phyloP scores from a whole-genome alignment of 192 early-diverging fungal species.

The Coemansia sp. region DNA sequence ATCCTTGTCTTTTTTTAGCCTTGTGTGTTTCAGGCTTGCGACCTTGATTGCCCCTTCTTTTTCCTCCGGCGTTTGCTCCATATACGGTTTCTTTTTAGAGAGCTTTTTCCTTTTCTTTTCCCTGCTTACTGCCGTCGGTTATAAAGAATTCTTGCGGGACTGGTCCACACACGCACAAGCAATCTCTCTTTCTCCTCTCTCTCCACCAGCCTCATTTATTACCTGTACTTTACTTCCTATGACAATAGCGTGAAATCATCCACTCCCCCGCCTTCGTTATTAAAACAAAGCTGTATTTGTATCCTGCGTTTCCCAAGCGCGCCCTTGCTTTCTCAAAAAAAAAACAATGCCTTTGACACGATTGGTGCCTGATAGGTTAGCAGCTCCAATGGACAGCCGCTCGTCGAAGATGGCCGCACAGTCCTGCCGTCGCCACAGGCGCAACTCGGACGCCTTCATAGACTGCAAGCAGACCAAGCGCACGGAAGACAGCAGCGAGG shows the following conservation, averaged over 20 bases:
- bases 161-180: neutral
- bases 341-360: neutral
- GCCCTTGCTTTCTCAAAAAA: no score
- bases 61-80: no score
- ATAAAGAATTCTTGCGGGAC: no score
- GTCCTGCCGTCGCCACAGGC: constrained; percentile 31
- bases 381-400: neutral
- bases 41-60: neutral
- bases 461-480: constrained; percentile 12
- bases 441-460: constrained; percentile 30
- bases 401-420: constrained; percentile 2
- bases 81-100: no score
- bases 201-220: no score
- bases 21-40: neutral
- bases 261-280: no score
- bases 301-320: no score
- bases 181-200: neutral
- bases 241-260: no score
- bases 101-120: no score
- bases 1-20: neutral
- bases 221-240: no score
- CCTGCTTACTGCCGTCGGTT: no score
- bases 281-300: no score
- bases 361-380: neutral
- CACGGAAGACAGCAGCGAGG: neutral